Evolutionary conservation across 106 monocot species (phyloP).

Genomic region (Allium cepa): DNA sequence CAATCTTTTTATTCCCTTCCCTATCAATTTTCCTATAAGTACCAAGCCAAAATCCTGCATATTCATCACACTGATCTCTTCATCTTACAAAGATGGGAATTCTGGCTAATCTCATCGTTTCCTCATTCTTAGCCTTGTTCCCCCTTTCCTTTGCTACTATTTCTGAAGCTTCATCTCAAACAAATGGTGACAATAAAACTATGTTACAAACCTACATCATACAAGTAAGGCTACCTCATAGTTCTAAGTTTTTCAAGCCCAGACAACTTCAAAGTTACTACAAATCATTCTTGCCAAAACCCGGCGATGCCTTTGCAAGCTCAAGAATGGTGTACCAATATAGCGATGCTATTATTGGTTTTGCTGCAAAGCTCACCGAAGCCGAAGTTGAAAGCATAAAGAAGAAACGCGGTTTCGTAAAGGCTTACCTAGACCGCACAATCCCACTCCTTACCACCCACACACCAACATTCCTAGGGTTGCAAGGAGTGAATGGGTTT

Average conservation of each 20-base stretch:
- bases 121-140: not conserved
- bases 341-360: slow-evolving; percentile 9
- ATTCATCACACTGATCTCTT: too few relatives aligned
- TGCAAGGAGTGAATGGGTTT: not conserved
- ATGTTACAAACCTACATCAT: slow-evolving; percentile 1
- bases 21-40: too few relatives aligned
- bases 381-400: slow-evolving; percentile 7
- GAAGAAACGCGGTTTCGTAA: slow-evolving; percentile 10
- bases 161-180: not conserved
- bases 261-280: not conserved
- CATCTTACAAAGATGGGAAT: too few relatives aligned
- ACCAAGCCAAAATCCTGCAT: too few relatives aligned
- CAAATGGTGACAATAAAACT: not conserved
- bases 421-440: not conserved
- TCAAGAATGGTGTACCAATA: slow-evolving; percentile 12
- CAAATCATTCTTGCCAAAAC: slow-evolving; percentile 13
- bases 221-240: not conserved
- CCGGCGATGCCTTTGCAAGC: not conserved
- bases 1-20: too few relatives aligned
- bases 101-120: too few relatives aligned
- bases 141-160: not conserved
- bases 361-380: slow-evolving; percentile 14
- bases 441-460: slow-evolving; percentile 22
- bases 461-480: slow-evolving; percentile 31
- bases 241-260: not conserved